Percentiles rank a stretch among this genome's conserved stretches.
These are phyloP conservation scores for Monosporascus sp. DNA, from an alignment of 2,329 filamentous ascomycete genomes.

Conservation along the genomic window DNA sequence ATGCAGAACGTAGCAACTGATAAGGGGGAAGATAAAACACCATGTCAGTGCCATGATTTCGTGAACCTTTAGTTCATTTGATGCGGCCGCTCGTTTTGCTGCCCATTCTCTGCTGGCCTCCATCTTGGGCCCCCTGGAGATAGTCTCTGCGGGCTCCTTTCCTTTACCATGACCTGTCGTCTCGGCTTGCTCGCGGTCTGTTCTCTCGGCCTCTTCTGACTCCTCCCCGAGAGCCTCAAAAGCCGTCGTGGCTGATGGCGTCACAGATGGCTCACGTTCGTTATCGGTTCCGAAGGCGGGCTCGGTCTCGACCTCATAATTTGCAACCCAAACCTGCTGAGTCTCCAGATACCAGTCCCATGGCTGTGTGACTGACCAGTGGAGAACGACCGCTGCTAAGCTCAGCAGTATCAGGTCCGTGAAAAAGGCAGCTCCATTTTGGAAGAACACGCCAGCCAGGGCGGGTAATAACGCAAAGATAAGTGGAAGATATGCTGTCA, in stretches of 20 bases:
- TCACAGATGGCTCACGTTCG: slow-evolving; percentile 29
- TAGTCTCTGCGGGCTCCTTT: not conserved
- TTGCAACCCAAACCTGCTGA: slow-evolving; percentile 52
- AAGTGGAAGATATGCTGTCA: slow-evolving; percentile 77
- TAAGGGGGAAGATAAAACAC: slow-evolving; percentile 73
- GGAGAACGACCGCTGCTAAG: slow-evolving; percentile 78
- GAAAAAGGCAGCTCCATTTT: slow-evolving; percentile 75
- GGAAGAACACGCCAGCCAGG: slow-evolving; percentile 77
- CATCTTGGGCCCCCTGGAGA: slow-evolving; percentile 8
- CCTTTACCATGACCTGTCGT: not conserved
- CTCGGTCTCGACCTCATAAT: slow-evolving; percentile 40
- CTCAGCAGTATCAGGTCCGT: slow-evolving; percentile 80
- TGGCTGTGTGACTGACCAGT: slow-evolving; percentile 86
- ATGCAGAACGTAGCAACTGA: slow-evolving; percentile 82
- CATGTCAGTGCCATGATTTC: slow-evolving; percentile 70
- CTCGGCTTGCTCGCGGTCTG: slow-evolving; percentile 1
- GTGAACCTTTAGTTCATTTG: slow-evolving; percentile 65
- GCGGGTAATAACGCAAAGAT: slow-evolving; percentile 81
- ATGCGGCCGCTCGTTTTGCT: slow-evolving; percentile 33
- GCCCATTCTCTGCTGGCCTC: slow-evolving; percentile 16
- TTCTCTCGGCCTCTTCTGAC: slow-evolving; percentile 18
- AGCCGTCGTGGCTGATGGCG: slow-evolving; percentile 14
- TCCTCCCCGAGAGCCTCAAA: slow-evolving; percentile 44
- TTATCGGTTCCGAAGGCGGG: slow-evolving; percentile 41
- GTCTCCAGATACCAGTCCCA: slow-evolving; percentile 80